Conservation (phyloP, 495 filamentous ascomycete species). For the Penicillium canescens region DNA sequence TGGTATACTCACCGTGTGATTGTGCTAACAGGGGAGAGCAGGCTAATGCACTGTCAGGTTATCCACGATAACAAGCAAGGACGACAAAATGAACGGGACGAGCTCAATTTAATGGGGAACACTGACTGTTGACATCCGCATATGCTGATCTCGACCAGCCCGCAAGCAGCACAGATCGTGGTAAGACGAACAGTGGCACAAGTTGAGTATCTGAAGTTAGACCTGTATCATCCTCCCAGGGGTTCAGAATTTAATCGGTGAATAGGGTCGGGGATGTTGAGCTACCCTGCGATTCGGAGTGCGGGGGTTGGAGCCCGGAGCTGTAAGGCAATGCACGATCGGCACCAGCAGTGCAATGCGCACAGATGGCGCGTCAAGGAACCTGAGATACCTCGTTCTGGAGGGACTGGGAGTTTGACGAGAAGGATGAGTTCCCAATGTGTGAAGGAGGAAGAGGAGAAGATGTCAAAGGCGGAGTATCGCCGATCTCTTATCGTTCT, state of each 20-base stretch:
- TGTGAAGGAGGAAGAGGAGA: too few relatives aligned
- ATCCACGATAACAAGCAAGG: background rate
- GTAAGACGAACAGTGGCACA: conserved; percentile 1
- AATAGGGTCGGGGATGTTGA: background rate
- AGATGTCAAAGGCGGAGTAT: too few relatives aligned
- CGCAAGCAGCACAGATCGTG: background rate
- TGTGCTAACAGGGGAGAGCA: background rate
- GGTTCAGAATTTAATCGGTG: background rate
- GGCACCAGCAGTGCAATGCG: background rate
- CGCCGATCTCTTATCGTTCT: too few relatives aligned
- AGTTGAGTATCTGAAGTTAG: conserved; percentile 5
- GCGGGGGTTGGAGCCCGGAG: conserved; percentile 12
- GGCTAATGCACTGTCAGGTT: background rate
- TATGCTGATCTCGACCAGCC: conserved; percentile 5
- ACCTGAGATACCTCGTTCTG: background rate
- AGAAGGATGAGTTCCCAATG: too few relatives aligned
- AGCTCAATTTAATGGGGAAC: conserved; percentile 8
- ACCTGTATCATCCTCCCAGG: conserved; percentile 3
- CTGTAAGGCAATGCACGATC: background rate
- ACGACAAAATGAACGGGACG: conserved; percentile 4
- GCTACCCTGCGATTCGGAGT: conserved; percentile 3
- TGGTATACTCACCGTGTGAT: background rate
- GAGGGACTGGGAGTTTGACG: too few relatives aligned
- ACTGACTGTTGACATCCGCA: conserved; percentile 8
- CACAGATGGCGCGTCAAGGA: background rate